A percentile compares a stretch with the other conserved stretches of the same genome.
These are phyloP conservation scores for Aspergillus quadricinctus DNA, from an alignment of 2,329 filamentous ascomycete genomes.

Conservation along the genomic window DNA sequence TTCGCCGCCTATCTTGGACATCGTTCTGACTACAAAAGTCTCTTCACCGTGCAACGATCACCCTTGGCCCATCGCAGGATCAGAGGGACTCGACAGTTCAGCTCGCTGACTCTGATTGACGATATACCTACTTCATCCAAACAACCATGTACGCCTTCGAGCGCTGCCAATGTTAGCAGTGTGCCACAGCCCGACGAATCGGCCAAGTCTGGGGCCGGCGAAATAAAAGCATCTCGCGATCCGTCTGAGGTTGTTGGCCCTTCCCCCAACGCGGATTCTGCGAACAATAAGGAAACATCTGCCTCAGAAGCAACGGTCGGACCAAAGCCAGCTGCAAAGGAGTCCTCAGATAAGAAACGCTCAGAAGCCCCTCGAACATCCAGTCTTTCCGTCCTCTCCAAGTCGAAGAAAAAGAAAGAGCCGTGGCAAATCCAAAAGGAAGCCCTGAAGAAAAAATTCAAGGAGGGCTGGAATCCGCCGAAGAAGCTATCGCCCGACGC, in stretches of 20 bases:
- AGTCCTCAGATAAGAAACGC: neutral
- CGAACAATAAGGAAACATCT: neutral
- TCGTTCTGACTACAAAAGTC: slow-evolving; percentile 3
- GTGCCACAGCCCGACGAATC: neutral
- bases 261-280: neutral
- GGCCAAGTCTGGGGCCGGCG: neutral
- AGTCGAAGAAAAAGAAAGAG: slow-evolving; percentile 38
- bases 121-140: neutral
- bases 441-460: slow-evolving; percentile 72
- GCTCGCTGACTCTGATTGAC: neutral
- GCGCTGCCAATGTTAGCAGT: neutral
- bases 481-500: slow-evolving; percentile 91
- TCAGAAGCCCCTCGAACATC: neutral
- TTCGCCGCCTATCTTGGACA: slow-evolving; percentile 10
- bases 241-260: neutral
- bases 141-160: neutral
- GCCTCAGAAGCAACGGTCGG: neutral
- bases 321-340: neutral
- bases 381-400: neutral
- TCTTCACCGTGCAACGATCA: neutral
- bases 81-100: slow-evolving; percentile 4
- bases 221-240: neutral
- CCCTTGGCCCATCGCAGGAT: slow-evolving; percentile 2
- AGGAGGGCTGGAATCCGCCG: slow-evolving; percentile 70
- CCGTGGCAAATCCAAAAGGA: slow-evolving; percentile 73